A percentile compares a stretch with the other conserved stretches of the same genome.
These are phyloP conservation scores for Sisymbrium altissimum DNA, from an alignment of 345 rosid species.

Conservation along the genomic window DNA sequence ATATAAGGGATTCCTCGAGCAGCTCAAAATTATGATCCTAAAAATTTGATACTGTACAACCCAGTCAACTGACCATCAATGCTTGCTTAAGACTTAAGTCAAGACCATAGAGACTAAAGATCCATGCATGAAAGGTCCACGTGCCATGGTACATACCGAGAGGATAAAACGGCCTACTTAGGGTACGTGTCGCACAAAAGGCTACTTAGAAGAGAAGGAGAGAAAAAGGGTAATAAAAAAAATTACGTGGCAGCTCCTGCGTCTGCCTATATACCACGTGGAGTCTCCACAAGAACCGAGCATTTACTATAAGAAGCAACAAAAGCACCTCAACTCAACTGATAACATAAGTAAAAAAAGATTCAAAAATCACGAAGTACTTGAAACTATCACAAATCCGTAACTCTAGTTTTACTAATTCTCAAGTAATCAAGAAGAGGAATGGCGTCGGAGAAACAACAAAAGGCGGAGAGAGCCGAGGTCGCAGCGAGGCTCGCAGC, in stretches of 20 bases:
- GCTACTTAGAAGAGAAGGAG: slow-evolving; percentile 6
- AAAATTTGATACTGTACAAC: neutral
- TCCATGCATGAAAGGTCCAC: slow-evolving; percentile 21
- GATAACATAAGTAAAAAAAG: neutral
- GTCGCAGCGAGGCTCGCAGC: slow-evolving; percentile 43
- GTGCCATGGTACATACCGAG: slow-evolving; percentile 2
- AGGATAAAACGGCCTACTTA: neutral
- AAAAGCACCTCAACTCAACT: neutral
- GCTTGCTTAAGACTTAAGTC: neutral
- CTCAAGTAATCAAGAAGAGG: neutral
- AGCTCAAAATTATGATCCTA: neutral
- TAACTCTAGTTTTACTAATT: neutral
- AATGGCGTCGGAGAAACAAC: slow-evolving; percentile 63
- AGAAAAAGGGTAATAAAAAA: neutral
- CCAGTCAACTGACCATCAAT: neutral
- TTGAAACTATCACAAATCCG: neutral
- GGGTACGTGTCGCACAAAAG: neutral
- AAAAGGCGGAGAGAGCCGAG: slow-evolving; percentile 50
- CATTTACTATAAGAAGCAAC: slow-evolving; percentile 22
- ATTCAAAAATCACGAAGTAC: neutral
- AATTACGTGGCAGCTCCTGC: slow-evolving; percentile 24
- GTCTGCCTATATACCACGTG: slow-evolving; percentile 17
- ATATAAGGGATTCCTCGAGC: too few species aligned
- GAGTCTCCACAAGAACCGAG: neutral
- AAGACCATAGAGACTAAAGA: neutral